Evolutionary conservation across 139 green algal species (phyloP).

Genomic region (Coelastrella sp.): DNA sequence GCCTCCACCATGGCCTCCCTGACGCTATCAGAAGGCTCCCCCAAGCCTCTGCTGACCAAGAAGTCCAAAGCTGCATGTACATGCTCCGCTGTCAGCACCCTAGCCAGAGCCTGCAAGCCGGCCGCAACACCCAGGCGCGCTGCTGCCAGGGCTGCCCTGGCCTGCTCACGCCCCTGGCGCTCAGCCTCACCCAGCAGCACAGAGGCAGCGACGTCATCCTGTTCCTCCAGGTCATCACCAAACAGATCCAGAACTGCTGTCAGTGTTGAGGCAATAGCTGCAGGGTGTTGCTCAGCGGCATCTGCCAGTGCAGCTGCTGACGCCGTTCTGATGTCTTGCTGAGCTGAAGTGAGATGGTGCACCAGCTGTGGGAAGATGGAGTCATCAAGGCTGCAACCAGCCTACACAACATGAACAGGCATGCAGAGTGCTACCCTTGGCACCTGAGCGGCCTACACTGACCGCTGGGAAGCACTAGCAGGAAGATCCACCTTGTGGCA

Average conservation of each 20-base stretch:
- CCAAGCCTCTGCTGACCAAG: conserved; percentile 84
- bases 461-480: too few species aligned
- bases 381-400: background rate
- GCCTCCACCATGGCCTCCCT: conserved; percentile 59
- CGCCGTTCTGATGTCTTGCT: conserved; percentile 60
- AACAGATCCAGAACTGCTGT: conserved; percentile 50
- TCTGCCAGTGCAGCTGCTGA: conserved; percentile 60
- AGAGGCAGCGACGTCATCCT: conserved; percentile 23
- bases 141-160: background rate
- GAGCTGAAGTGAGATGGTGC: conserved; percentile 17
- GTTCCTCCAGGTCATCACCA: conserved; percentile 19
- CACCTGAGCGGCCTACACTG: too few species aligned
- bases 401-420: background rate
- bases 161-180: background rate
- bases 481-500: too few species aligned
- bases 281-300: conserved; percentile 50
- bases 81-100: conserved; percentile 62
- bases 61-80: conserved; percentile 83
- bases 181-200: conserved; percentile 22
- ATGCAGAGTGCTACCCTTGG: background rate
- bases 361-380: conserved; percentile 38
- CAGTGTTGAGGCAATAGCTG: conserved; percentile 48
- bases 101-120: conserved; percentile 69
- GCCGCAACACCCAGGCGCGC: conserved; percentile 56
- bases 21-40: conserved; percentile 73